These are phyloP conservation scores for Cucurbita pepo DNA, from an alignment of 306 rosid species.

Conservation along the genomic window DNA sequence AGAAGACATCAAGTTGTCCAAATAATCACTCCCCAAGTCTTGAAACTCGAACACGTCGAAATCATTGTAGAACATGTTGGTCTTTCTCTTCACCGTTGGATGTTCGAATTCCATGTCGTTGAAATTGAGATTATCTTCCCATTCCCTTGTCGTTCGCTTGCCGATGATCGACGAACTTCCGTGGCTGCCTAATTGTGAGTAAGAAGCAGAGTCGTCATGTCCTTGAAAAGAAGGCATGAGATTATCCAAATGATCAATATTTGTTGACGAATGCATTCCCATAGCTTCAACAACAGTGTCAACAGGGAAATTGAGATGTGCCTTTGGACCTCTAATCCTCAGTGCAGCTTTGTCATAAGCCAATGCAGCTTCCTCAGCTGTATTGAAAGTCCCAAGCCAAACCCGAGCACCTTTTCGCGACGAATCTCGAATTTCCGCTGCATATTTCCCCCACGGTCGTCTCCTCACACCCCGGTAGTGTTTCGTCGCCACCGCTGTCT, in stretches of 20 bases:
- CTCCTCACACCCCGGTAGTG: slow-evolving; percentile 89
- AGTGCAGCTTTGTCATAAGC: slow-evolving; percentile 94
- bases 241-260: background rate
- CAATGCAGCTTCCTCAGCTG: slow-evolving; percentile 84
- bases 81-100: slow-evolving; percentile 24
- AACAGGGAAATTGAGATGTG: slow-evolving; percentile 62
- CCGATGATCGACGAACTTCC: slow-evolving; percentile 6
- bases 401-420: slow-evolving; percentile 63
- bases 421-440: slow-evolving; percentile 84
- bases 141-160: slow-evolving; percentile 25
- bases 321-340: slow-evolving; percentile 73
- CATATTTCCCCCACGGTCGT: slow-evolving; percentile 96
- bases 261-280: slow-evolving; percentile 3
- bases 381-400: slow-evolving; percentile 92
- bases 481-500: slow-evolving; percentile 14
- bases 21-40: slow-evolving; percentile 69
- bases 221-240: background rate
- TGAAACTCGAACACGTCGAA: slow-evolving; percentile 52
- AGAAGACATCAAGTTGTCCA: slow-evolving; percentile 64
- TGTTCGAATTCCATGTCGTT: slow-evolving; percentile 14
- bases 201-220: background rate
- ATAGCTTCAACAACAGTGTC: slow-evolving; percentile 37
- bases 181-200: background rate
- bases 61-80: slow-evolving; percentile 17
- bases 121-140: slow-evolving; percentile 19